phyloP scores from a whole-genome alignment of 2,329 filamentous ascomycete genomes.

The Hymenoscyphus albidus region DNA sequence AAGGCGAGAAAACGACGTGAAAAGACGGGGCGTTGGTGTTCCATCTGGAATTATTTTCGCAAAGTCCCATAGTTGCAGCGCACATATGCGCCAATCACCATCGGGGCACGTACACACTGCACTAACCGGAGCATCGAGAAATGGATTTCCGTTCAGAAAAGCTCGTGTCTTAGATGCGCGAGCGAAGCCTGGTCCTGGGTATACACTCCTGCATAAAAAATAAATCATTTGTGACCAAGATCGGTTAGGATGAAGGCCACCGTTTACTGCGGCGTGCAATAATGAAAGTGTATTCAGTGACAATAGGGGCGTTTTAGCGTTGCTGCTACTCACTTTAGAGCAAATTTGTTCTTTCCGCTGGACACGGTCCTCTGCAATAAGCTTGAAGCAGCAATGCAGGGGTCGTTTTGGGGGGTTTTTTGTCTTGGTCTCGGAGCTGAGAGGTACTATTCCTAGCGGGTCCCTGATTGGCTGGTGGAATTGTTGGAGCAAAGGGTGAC shows the following conservation, averaged over 20 bases:
- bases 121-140: constrained; percentile 12
- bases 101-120: not conserved
- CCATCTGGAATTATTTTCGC: constrained; percentile 2
- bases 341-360: not conserved
- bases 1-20: constrained; percentile 1
- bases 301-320: not conserved
- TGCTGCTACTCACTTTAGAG: not conserved
- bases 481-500: constrained; percentile 13
- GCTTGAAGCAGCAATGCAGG: not conserved
- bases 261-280: not conserved
- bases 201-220: not conserved
- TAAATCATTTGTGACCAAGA: not conserved
- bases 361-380: not conserved
- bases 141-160: constrained; percentile 27
- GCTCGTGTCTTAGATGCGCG: constrained; percentile 10
- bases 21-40: constrained; percentile 7
- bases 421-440: not conserved
- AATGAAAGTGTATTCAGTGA: not conserved
- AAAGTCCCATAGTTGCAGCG: constrained; percentile 3
- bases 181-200: constrained; percentile 16
- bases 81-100: constrained; percentile 5
- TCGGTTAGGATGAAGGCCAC: not conserved
- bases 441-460: not conserved
- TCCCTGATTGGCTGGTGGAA: not conserved
- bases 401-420: not conserved